Conservation (phyloP, 2,329 filamentous ascomycete species). For the Curvularia sp. region DNA sequence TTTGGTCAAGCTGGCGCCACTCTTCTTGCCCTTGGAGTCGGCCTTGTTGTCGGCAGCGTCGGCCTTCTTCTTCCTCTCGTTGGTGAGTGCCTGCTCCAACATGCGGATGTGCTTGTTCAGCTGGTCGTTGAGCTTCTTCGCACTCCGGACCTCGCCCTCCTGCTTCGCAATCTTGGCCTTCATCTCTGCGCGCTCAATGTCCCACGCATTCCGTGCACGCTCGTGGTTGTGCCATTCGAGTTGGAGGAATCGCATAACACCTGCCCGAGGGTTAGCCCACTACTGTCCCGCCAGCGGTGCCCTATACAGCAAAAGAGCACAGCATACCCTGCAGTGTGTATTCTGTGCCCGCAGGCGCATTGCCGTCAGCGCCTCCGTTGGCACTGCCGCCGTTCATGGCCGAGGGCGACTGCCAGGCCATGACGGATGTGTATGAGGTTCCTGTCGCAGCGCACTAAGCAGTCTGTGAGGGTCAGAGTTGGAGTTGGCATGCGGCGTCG, state of each 20-base stretch:
- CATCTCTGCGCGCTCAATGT: slow-evolving; percentile 99
- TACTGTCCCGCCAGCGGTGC: slow-evolving; percentile 11
- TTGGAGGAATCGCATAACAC: slow-evolving; percentile 99
- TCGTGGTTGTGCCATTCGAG: slow-evolving; percentile 99
- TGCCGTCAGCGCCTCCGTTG: slow-evolving; percentile 57
- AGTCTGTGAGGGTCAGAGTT: slow-evolving; percentile 29
- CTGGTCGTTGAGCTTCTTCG: slow-evolving; percentile 86
- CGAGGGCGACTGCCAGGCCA: slow-evolving; percentile 76
- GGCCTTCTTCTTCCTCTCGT: slow-evolving; percentile 75
- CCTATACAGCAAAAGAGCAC: slow-evolving; percentile 6
- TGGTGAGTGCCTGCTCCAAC: slow-evolving; percentile 85
- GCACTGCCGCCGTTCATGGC: slow-evolving; percentile 66
- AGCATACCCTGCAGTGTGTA: slow-evolving; percentile 73
- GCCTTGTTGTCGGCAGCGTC: slow-evolving; percentile 51
- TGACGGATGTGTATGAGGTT: slow-evolving; percentile 49
- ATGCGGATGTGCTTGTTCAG: slow-evolving; percentile 89
- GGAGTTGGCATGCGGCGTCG: slow-evolving; percentile 41
- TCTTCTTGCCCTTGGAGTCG: slow-evolving; percentile 48
- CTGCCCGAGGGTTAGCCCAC: slow-evolving; percentile 55
- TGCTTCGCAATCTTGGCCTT: slow-evolving; percentile 94
- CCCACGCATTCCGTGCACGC: slow-evolving; percentile 96
- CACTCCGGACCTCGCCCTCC: slow-evolving; percentile 86
- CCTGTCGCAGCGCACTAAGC: slow-evolving; percentile 34
- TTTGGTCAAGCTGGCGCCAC: slow-evolving; percentile 33
- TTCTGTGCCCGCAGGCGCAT: slow-evolving; percentile 68